Evolutionary conservation across 2,329 filamentous ascomycete genomes (phyloP).

Genomic region (Herpotrichia juniperi): DNA sequence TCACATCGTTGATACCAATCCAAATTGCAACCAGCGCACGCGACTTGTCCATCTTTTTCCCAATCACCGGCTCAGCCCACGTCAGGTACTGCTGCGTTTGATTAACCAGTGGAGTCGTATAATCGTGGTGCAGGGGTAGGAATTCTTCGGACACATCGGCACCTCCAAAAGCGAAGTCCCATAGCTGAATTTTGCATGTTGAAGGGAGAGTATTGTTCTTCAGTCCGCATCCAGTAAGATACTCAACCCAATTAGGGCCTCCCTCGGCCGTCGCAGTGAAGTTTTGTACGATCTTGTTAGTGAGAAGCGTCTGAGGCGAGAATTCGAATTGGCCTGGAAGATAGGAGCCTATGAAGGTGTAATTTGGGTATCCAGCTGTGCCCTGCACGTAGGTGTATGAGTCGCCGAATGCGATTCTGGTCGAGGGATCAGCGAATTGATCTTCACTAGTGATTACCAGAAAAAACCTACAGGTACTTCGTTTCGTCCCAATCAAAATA

Average conservation of each 20-base stretch:
- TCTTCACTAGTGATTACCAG: too few species aligned
- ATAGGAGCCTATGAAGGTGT: constrained; percentile 57
- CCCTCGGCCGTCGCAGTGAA: constrained; percentile 58
- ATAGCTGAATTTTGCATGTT: constrained; percentile 56
- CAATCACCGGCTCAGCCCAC: constrained; percentile 53
- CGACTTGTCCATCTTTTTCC: constrained; percentile 33
- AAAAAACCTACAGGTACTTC: not conserved
- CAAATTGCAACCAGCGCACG: constrained; percentile 57
- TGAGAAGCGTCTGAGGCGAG: constrained; percentile 51
- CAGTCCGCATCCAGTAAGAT: constrained; percentile 58
- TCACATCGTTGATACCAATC: constrained; percentile 65
- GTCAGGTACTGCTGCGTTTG: constrained; percentile 57
- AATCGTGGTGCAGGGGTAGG: constrained; percentile 59
- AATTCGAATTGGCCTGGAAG: constrained; percentile 56
- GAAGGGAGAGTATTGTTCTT: constrained; percentile 50
- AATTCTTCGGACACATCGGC: constrained; percentile 55
- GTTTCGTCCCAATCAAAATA: constrained; percentile 4
- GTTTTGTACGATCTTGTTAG: constrained; percentile 59
- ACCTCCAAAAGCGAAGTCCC: constrained; percentile 64
- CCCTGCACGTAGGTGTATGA: constrained; percentile 62
- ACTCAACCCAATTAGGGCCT: constrained; percentile 62
- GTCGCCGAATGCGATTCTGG: constrained; percentile 54
- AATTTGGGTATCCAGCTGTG: constrained; percentile 57
- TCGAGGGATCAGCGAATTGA: not conserved
- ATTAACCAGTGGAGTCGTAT: constrained; percentile 56